Evolutionary conservation across 345 rosid species (phyloP), one percentile per base, ranked within the genome.

Genomic region (Eutrema heterophyllum): DNA sequence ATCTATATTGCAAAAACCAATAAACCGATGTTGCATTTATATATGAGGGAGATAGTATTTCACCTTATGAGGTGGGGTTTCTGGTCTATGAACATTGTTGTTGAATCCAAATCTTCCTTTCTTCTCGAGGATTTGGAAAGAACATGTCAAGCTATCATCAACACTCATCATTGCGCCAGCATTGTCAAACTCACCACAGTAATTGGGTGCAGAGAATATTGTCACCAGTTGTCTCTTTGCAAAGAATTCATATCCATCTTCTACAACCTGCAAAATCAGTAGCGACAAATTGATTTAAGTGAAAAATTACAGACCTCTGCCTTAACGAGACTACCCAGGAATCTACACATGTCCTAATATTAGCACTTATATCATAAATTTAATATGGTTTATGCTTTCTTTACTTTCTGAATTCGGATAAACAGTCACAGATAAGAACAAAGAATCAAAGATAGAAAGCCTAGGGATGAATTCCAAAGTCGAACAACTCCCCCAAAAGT

Each of bases 41-140:
- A 18, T 10, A 61, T 5, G 38, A 63, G 14, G 40, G 41, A 13
- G 43, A 64, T 26, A 29, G 29, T 32, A 46, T 32, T 32, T 64
- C 56, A 64, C 69, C 69, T 64, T 64, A 18, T 33, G 69, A 16
- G 69, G 56, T 48, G 69, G 69, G 18, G 69, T 64, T 64, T 56
- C 69, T 64, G 69, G 69, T 2, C 69, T 48, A 33, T 56, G 41
- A 48, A 48, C 44, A 26, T 46, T 46, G 68, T 29, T 54, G 59
- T 48, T 64, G 44, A 64, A 64, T 11, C 69, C 69, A 48, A 64
- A 33, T 18, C 44, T 64, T 32, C 54, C 54, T 7, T 64, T 64
- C 69, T 64, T 64, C 69, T 64, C 69, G 30, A 64, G 24, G 56
- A 64, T 64, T 48, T 64, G 69, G 56, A 64, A 64, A 9, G 69